A percentile compares a stretch with the other conserved stretches of the same genome.
Evolutionary conservation across 305 asterid species (phyloP).

Genomic region (Petunia hybrid): DNA sequence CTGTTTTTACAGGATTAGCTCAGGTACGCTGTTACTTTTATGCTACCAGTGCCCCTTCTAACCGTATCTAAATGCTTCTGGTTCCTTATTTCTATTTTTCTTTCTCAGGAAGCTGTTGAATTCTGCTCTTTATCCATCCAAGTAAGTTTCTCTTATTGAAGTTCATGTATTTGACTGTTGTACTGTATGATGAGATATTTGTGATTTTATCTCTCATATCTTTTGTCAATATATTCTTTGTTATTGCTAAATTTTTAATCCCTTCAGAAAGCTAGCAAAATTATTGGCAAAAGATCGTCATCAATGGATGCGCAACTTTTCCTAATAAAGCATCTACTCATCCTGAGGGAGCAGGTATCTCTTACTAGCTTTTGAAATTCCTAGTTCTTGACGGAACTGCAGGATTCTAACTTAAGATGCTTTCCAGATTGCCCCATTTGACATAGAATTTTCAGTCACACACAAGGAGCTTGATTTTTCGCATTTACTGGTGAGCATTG

Average conservation of each 20-base stretch:
- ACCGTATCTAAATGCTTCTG: slow-evolving; percentile 19
- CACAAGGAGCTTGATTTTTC: slow-evolving; percentile 99
- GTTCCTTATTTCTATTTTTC: slow-evolving; percentile 35
- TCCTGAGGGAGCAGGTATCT: slow-evolving; percentile 81
- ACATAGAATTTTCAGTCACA: slow-evolving; percentile 95
- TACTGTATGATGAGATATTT: slow-evolving; percentile 31
- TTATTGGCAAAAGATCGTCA: slow-evolving; percentile 73
- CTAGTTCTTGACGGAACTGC: neutral
- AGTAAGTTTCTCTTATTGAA: slow-evolving; percentile 51
- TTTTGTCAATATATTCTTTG: slow-evolving; percentile 30
- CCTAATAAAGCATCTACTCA: slow-evolving; percentile 93
- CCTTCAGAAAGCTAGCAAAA: slow-evolving; percentile 95
- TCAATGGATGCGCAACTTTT: slow-evolving; percentile 94
- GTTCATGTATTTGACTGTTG: slow-evolving; percentile 25
- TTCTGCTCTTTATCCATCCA: slow-evolving; percentile 91
- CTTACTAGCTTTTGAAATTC: slow-evolving; percentile 28
- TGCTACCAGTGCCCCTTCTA: slow-evolving; percentile 35
- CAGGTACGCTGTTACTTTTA: slow-evolving; percentile 63
- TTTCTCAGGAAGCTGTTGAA: slow-evolving; percentile 92
- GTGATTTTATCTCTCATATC: slow-evolving; percentile 33
- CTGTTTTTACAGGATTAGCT: slow-evolving; percentile 97
- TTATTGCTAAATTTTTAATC: slow-evolving; percentile 40
- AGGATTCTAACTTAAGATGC: slow-evolving; percentile 41
- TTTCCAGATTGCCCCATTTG: slow-evolving; percentile 98
- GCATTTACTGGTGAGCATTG: slow-evolving; percentile 82